Evolutionary conservation across 768 basidiomycete species (phyloP).

Genomic region (Rhizopogon roseolus): DNA sequence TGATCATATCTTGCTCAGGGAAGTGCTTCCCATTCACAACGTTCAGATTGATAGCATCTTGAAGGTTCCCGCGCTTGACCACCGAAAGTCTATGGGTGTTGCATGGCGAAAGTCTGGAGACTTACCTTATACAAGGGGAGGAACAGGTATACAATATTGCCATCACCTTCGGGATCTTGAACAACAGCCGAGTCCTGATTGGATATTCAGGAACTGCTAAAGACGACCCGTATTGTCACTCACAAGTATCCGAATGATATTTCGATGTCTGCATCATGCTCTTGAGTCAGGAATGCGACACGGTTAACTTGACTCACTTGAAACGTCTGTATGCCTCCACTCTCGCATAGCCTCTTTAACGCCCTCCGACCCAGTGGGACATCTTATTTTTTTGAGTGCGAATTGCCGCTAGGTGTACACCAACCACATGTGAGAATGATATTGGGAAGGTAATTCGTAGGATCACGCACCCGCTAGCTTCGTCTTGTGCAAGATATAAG

Average conservation of each 20-base stretch:
- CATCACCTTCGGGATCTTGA: constrained; percentile 89
- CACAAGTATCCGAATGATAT: constrained; percentile 93
- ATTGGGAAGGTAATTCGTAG: not conserved
- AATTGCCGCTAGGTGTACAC: constrained; percentile 64
- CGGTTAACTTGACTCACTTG: constrained; percentile 49
- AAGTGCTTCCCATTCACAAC: constrained; percentile 79
- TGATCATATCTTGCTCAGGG: constrained; percentile 84
- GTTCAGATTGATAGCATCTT: constrained; percentile 89
- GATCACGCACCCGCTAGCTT: constrained; percentile 68
- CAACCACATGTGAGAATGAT: constrained; percentile 2
- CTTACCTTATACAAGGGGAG: constrained; percentile 85
- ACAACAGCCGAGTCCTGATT: constrained; percentile 87
- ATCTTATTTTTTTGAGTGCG: constrained; percentile 95
- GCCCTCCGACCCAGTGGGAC: constrained; percentile 82
- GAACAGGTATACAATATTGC: constrained; percentile 95
- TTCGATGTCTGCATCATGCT: constrained; percentile 67
- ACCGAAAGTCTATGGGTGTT: constrained; percentile 1
- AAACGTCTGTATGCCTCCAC: constrained; percentile 94
- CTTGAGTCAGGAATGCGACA: not conserved
- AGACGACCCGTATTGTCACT: constrained; percentile 9
- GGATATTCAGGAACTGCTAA: not conserved
- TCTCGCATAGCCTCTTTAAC: constrained; percentile 89
- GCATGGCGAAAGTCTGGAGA: not conserved
- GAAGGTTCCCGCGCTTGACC: constrained; percentile 81
- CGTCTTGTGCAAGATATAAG: constrained; percentile 85